phyloP scores from a whole-genome alignment of 2,329 filamentous ascomycete species.

The Nemania serpens region DNA sequence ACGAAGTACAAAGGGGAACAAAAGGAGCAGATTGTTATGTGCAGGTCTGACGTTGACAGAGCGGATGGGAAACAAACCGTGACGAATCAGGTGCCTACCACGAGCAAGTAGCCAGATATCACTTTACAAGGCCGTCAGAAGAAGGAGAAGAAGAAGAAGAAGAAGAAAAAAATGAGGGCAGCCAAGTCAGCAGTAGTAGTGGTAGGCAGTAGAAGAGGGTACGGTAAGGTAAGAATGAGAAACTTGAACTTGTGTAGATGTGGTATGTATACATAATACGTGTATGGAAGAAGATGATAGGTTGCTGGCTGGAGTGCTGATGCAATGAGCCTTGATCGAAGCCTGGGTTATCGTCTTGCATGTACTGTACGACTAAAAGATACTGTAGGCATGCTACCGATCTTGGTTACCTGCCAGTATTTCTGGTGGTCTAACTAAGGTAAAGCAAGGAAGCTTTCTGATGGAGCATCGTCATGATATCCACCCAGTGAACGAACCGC shows the following conservation, averaged over 20 bases:
- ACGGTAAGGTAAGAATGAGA: no score
- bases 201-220: background rate
- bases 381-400: no score
- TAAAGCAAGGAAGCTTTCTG: slow-evolving; percentile 17
- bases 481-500: slow-evolving; percentile 10
- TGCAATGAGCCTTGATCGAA: slow-evolving; percentile 17
- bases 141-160: background rate
- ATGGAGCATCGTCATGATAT: slow-evolving; percentile 24
- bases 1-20: no score
- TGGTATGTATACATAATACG: background rate
- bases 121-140: background rate
- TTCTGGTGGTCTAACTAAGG: no score
- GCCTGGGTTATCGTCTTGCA: slow-evolving; percentile 14
- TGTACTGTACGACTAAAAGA: background rate
- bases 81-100: background rate
- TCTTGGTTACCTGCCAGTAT: no score
- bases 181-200: background rate
- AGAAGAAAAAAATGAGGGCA: slow-evolving; percentile 2
- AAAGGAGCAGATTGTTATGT: no score
- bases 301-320: slow-evolving; percentile 5
- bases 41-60: background rate
- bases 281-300: background rate
- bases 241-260: background rate
- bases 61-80: background rate
- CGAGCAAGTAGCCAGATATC: background rate